These are phyloP conservation scores for Malassezia psittaci DNA, from an alignment of 1,284 basidiomycete species.

Conservation along the genomic window DNA sequence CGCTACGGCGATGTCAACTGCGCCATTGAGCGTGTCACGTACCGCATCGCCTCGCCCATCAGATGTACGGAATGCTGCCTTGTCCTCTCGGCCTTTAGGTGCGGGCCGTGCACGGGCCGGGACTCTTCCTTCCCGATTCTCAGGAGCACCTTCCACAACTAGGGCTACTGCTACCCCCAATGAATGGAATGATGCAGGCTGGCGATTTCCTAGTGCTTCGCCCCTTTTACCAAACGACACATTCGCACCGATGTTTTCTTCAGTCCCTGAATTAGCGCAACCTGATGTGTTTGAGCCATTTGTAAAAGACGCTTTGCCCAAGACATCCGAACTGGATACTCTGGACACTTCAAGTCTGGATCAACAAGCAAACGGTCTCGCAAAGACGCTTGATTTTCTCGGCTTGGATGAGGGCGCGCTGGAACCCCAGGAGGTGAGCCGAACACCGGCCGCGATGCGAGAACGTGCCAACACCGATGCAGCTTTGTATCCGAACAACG, in stretches of 20 bases:
- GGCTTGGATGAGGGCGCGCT: conserved; percentile 20
- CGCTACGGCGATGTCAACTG: not conserved
- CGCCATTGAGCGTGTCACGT: not conserved
- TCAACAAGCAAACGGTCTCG: not conserved
- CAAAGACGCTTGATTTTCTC: conserved; percentile 35
- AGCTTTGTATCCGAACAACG: not conserved
- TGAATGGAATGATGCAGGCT: not conserved
- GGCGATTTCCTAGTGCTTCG: not conserved
- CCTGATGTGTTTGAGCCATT: not conserved
- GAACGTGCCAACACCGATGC: conserved; percentile 9
- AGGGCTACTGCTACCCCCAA: not conserved
- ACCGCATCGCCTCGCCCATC: not conserved
- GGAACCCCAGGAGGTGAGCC: not conserved
- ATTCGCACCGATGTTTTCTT: not conserved
- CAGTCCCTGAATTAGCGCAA: not conserved
- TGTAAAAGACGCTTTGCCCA: not conserved
- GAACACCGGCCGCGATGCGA: not conserved
- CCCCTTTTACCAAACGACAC: not conserved
- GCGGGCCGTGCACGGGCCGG: conserved; percentile 13
- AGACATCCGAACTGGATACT: not conserved
- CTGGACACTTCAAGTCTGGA: not conserved
- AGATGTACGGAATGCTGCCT: not conserved
- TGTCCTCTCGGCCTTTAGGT: not conserved
- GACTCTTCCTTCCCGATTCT: conserved; percentile 12
- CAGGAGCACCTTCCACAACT: not conserved